Evolutionary conservation across 345 rosid genomes (phyloP), one percentile per base, ranked within the genome.

Genomic region (Pugionium cornutum): DNA sequence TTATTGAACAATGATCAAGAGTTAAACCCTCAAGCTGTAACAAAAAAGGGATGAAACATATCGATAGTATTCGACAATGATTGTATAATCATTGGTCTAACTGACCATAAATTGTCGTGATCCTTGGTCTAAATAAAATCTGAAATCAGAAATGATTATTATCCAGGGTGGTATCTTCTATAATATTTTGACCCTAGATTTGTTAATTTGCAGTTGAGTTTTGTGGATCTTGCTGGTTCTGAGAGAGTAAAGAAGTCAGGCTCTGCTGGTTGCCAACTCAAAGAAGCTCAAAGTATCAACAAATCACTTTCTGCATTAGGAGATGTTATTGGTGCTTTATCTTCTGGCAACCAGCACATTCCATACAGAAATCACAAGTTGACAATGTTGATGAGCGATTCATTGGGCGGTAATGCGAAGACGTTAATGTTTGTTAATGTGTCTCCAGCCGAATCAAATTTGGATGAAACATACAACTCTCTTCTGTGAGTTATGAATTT

Each of bases 201-300:
- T 58, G 66, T 11, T 60, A 8, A 41, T 73, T 44, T 80, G 81
- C 88, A 89, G 98, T 54, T 92, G 70, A 92, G 98, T 75, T 92
- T 92, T 80, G 98, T 89, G 47, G 98, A 92, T 67, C 97, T 92
- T 69, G 97, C 99, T 49, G 99, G 99, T 62, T 94, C 97, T 0
- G 99, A 94, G 78, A 86, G 97, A 68, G 78, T 92, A 9, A 92
- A 92, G 69, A 92, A 92, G 68, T 92, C 97, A 1, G 96, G 98
- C n/a, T 92, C 97, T 27, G 66, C 89, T 2, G 99, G 96, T 41
- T 72, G 64, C 62, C 92, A 86, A 74, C 96, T 90, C 7, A 94
- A 94, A 68, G 99, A 94, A 81, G 99, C 99, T 53, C 99, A 89
- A 73, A 94, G 99, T 51, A 90, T 90, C 66, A 94, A 94, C 66